Percentiles rank a stretch among this genome's conserved stretches.
These are phyloP conservation scores for Marasmius sp. DNA, from an alignment of 1,284 basidiomycete species.

Conservation along the genomic window DNA sequence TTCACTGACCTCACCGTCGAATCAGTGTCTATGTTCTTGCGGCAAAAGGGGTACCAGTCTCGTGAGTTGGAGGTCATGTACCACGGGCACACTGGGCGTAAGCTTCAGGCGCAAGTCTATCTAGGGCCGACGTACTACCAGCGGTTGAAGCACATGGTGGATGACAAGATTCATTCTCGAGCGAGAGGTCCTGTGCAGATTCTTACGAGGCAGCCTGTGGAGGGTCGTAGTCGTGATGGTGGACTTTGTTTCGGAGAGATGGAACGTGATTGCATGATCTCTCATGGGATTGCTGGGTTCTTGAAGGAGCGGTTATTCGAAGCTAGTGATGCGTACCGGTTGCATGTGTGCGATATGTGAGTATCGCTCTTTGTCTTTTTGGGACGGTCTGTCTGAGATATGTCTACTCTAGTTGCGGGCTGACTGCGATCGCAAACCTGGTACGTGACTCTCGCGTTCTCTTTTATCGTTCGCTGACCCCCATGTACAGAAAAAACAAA, in stretches of 20 bases:
- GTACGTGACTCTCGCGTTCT: not conserved
- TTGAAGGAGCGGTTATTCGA: slow-evolving; percentile 94
- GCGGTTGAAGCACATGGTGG: too few species aligned
- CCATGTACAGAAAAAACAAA: slow-evolving; percentile 74
- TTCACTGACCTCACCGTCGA: too few species aligned
- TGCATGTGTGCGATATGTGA: slow-evolving; percentile 95
- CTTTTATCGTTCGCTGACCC: slow-evolving; percentile 20
- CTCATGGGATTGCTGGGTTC: slow-evolving; percentile 98
- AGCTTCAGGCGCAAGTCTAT: too few species aligned
- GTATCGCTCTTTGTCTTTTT: slow-evolving; percentile 30
- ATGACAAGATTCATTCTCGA: too few species aligned
- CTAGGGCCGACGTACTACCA: too few species aligned
- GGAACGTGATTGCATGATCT: slow-evolving; percentile 99
- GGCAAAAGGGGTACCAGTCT: too few species aligned
- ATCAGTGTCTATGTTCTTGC: too few species aligned
- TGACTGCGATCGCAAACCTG: not conserved
- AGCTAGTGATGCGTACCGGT: slow-evolving; percentile 91
- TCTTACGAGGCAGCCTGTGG: too few species aligned
- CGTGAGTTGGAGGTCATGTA: too few species aligned
- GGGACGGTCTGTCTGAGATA: slow-evolving; percentile 6
- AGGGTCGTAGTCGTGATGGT: slow-evolving; percentile 96
- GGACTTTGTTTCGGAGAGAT: slow-evolving; percentile 99
- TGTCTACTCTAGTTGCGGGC: not conserved
- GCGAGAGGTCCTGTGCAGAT: too few species aligned
- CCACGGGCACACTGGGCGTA: too few species aligned